phyloP scores from a whole-genome alignment of 2,329 filamentous ascomycete genomes.

The Penicillium sp. region DNA sequence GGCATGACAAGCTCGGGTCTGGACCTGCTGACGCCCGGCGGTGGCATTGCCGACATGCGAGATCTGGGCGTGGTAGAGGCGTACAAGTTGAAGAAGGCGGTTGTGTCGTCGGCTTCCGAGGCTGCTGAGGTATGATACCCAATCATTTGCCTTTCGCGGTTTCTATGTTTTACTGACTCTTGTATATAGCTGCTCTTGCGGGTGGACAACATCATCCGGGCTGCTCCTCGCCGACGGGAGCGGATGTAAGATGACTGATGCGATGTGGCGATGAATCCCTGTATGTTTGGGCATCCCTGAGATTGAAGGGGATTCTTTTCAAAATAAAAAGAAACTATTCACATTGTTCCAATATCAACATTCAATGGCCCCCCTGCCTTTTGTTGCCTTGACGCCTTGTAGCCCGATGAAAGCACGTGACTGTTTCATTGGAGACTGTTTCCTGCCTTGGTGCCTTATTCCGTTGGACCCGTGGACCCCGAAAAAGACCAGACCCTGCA shows the following conservation, averaged over 20 bases:
- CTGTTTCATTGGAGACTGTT: too few relatives aligned
- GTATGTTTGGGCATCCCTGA: constrained; percentile 10
- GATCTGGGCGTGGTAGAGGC: constrained; percentile 94
- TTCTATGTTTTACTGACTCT: constrained; percentile 16
- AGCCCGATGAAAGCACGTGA: background rate
- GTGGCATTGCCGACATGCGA: constrained; percentile 93
- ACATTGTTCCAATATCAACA: background rate
- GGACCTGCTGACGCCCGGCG: constrained; percentile 84
- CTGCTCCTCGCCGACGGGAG: constrained; percentile 80
- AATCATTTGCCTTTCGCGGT: constrained; percentile 1
- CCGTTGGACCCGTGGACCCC: too few relatives aligned
- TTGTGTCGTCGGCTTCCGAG: constrained; percentile 93
- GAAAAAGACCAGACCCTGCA: background rate
- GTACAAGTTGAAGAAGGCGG: constrained; percentile 98
- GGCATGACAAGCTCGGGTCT: constrained; percentile 90
- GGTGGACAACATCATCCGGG: constrained; percentile 97
- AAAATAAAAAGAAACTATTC: background rate
- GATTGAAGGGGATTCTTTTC: background rate
- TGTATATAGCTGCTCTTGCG: constrained; percentile 72
- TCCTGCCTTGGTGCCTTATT: too few relatives aligned
- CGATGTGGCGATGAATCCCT: constrained; percentile 19
- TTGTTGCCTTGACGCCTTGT: background rate
- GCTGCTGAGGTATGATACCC: constrained; percentile 79
- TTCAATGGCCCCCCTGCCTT: background rate
- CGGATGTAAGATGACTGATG: constrained; percentile 59